Percentiles rank a stretch among this genome's conserved stretches.
These are phyloP conservation scores for Solanum chmielewskii DNA, from an alignment of 257 asterid genomes.

Conservation along the genomic window DNA sequence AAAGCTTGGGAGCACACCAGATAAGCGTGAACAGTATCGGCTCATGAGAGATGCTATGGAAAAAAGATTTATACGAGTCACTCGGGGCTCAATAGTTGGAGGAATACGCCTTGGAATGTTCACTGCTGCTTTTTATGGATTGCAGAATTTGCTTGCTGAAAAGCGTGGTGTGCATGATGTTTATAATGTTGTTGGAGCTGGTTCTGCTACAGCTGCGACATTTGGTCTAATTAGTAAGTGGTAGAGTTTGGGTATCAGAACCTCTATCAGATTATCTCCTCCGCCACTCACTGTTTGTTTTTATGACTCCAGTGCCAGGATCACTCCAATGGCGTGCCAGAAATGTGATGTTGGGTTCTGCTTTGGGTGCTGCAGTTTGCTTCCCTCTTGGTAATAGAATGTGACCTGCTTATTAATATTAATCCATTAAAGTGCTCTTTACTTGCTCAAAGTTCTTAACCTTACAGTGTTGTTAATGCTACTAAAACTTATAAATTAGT, in stretches of 20 bases:
- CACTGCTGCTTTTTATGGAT: slow-evolving; percentile 74
- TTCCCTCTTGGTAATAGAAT: slow-evolving; percentile 72
- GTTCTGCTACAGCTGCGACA: slow-evolving; percentile 90
- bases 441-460: background rate
- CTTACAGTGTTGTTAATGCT: background rate
- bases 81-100: slow-evolving; percentile 94
- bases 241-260: background rate
- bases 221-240: slow-evolving; percentile 82
- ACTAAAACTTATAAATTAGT: background rate
- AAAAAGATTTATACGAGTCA: slow-evolving; percentile 75
- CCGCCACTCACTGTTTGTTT: background rate
- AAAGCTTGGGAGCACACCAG: slow-evolving; percentile 96
- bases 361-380: slow-evolving; percentile 82
- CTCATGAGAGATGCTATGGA: slow-evolving; percentile 99
- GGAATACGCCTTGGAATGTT: slow-evolving; percentile 96
- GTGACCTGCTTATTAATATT: background rate
- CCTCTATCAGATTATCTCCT: background rate
- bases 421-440: background rate
- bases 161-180: slow-evolving; percentile 86
- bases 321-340: slow-evolving; percentile 79
- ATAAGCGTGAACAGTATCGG: slow-evolving; percentile 91
- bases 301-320: slow-evolving; percentile 74
- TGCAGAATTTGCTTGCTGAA: slow-evolving; percentile 83
- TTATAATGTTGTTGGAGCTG: slow-evolving; percentile 84
- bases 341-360: slow-evolving; percentile 81